Base-by-base conservation (phyloP, 306 rosid genomes). In the Quercus parvula region DNA sequence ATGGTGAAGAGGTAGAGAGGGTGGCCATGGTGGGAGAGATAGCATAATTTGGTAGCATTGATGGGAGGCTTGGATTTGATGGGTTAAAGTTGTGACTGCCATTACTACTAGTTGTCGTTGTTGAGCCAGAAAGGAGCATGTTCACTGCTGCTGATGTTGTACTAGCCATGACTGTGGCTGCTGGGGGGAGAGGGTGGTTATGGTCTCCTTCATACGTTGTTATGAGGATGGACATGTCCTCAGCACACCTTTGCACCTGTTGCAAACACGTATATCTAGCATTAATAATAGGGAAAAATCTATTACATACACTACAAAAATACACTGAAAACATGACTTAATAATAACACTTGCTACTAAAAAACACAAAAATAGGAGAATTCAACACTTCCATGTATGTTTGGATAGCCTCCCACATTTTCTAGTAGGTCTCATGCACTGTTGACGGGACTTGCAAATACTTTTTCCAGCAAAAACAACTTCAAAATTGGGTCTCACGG, bases 241-340 rank as follows among this genome's bases (percentile, higher is more conserved):
- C 11, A 5, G 46, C 55, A 78, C 90, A 86, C 78, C 87, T 78
- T 79, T 86, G 90, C 22, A 84, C 84, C 90, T 86, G 85, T 75
- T 56, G 35, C 74, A 28, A 46, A 54, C 55, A 24, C 17, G 4
- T 10, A 49, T 49, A 49, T 49, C 54, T 49, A 49, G 54, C 46
- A 41, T 41, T 41, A 41, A 41, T 41, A 41, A 41, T 41, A 41
- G 46, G 11, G 46, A 41, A 8, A 41, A 41, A 41, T 8, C 46
- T 41, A 8, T 41, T 41, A 41, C 11, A 8, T 2, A 41, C 46
- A 41, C 46, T 41, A 41, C 46, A 41, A 41, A 7, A 41, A 41
- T 41, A 41, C 12, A 41, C 12, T 8, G 46, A 41, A 41, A 41
- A 8, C 46, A 41, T 41, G 11, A 41, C 46, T 41, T 49, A 49